A percentile compares a stretch with the other conserved stretches of the same genome.
Evolutionary conservation across 1,139 yeast species (phyloP).

Genomic region (Hyphopichia burtonii): DNA sequence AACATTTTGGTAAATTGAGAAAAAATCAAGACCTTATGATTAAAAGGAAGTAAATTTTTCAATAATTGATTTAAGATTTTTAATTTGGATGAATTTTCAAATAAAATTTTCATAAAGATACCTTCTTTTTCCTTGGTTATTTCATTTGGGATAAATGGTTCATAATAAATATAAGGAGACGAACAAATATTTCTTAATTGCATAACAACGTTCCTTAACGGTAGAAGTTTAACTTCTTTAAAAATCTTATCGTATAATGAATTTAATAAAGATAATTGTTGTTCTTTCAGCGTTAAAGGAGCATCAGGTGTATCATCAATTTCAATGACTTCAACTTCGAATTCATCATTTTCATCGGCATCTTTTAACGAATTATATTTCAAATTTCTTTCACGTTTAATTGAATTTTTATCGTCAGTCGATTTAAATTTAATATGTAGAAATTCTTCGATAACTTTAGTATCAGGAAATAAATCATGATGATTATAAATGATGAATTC

Average conservation of each 20-base stretch:
- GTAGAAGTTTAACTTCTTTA: conserved; percentile 22
- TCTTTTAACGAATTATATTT: conserved; percentile 15
- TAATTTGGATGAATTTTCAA: conserved; percentile 67
- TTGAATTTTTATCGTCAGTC: background rate
- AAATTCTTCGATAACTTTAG: conserved; percentile 38
- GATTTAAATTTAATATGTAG: conserved; percentile 25
- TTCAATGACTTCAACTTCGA: conserved; percentile 10
- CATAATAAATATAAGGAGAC: conserved; percentile 79
- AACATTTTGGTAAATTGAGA: conserved; percentile 81
- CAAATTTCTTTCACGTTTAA: conserved; percentile 6
- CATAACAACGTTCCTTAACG: conserved; percentile 68
- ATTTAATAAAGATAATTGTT: conserved; percentile 16
- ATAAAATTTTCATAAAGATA: conserved; percentile 28
- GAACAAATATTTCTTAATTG: conserved; percentile 82
- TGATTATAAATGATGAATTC: conserved; percentile 43
- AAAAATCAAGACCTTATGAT: conserved; percentile 75
- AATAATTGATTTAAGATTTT: conserved; percentile 66
- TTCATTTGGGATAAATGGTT: conserved; percentile 51
- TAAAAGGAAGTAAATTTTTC: conserved; percentile 40
- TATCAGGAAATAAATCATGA: conserved; percentile 18
- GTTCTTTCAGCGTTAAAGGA: conserved; percentile 6
- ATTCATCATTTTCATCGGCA: conserved; percentile 22
- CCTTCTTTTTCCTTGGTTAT: background rate
- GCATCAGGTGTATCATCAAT: conserved; percentile 3
- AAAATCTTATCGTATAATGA: conserved; percentile 15